These are phyloP conservation scores for Aspergillus taichungensis DNA, from an alignment of 495 filamentous ascomycete species.

Conservation along the genomic window DNA sequence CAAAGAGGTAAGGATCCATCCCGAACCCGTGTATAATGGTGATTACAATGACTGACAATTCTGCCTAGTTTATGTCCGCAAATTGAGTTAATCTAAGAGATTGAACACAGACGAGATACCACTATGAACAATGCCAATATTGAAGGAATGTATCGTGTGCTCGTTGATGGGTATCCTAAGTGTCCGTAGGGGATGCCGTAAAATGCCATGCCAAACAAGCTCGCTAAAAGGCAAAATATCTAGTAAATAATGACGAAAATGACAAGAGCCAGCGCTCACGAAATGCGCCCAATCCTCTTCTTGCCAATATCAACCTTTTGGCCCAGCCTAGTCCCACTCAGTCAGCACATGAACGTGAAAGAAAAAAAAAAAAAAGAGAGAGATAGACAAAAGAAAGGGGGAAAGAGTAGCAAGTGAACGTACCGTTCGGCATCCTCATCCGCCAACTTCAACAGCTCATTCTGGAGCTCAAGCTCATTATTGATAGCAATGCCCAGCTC, in stretches of 20 bases:
- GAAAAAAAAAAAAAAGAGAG: constrained; percentile 15
- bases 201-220: neutral
- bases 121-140: neutral
- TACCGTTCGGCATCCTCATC: constrained; percentile 65
- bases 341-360: constrained; percentile 4
- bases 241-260: neutral
- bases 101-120: constrained; percentile 1
- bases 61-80: constrained; percentile 22
- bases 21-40: neutral
- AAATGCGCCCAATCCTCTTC: constrained; percentile 71
- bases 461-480: constrained; percentile 78
- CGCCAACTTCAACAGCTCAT: constrained; percentile 64
- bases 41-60: constrained; percentile 5
- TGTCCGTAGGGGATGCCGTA: too few species aligned
- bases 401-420: constrained; percentile 10
- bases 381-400: neutral
- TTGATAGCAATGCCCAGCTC: constrained; percentile 82
- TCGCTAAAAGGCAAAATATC: neutral
- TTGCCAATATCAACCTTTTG: constrained; percentile 77
- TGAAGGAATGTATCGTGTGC: too few species aligned
- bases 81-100: constrained; percentile 8
- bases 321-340: constrained; percentile 38
- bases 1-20: constrained; percentile 38
- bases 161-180: too few species aligned
- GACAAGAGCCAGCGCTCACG: constrained; percentile 23